phyloP scores from a whole-genome alignment of 768 basidiomycete species.

The Chalciporus piperatus region DNA sequence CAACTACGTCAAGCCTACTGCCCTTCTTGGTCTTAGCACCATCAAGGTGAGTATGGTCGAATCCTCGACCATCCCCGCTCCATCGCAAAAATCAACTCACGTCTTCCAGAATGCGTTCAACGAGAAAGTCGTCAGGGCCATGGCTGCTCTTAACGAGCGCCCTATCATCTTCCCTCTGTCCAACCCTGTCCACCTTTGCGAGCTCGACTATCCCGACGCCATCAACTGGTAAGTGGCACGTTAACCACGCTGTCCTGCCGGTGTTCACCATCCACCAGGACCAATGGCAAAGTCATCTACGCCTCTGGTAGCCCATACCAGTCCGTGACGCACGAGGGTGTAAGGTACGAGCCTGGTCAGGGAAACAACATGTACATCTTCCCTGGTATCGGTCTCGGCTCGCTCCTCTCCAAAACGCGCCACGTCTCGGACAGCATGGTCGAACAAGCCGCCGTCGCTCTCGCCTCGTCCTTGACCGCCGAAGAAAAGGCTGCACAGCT shows the following conservation, averaged over 20 bases:
- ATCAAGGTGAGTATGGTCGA: slow-evolving; percentile 25
- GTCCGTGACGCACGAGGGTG: slow-evolving; percentile 46
- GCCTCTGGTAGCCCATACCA: slow-evolving; percentile 74
- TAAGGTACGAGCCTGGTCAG: slow-evolving; percentile 60
- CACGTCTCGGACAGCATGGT: slow-evolving; percentile 69
- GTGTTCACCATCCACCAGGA: slow-evolving; percentile 37
- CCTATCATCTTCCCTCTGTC: slow-evolving; percentile 85
- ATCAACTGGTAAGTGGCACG: slow-evolving; percentile 44
- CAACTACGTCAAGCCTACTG: slow-evolving; percentile 70
- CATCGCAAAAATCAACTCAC: slow-evolving; percentile 4
- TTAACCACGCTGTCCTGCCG: background rate
- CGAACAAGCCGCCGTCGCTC: slow-evolving; percentile 60
- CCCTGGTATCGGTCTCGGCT: slow-evolving; percentile 59
- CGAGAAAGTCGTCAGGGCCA: slow-evolving; percentile 56
- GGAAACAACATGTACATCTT: slow-evolving; percentile 82
- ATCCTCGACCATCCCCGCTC: background rate
- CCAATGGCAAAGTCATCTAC: slow-evolving; percentile 64
- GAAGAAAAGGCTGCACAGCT: slow-evolving; percentile 55
- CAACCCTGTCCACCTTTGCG: slow-evolving; percentile 63
- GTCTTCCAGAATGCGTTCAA: slow-evolving; percentile 51
- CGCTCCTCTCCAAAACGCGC: slow-evolving; percentile 54
- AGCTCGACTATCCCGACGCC: slow-evolving; percentile 61
- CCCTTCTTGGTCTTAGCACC: slow-evolving; percentile 73
- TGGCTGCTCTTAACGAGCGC: slow-evolving; percentile 60
- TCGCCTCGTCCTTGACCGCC: slow-evolving; percentile 52